Base-by-base conservation (phyloP, 2,329 filamentous ascomycete genomes). In the Volutella citrinella region DNA sequence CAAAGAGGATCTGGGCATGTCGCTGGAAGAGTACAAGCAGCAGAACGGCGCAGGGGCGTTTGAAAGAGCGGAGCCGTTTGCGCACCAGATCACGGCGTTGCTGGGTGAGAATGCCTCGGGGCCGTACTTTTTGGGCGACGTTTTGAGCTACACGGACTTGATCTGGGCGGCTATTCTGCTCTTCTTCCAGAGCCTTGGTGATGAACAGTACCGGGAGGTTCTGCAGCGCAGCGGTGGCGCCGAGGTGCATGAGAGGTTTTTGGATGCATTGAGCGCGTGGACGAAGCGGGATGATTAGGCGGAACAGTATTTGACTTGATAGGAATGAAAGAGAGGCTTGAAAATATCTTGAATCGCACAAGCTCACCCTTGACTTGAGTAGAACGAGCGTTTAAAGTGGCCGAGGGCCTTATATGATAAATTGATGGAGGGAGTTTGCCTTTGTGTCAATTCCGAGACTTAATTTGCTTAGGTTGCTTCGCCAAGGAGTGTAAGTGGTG, bases 121-220 rank as follows among this genome's bases (percentile, higher is more conserved):
- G 0, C 76, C 76, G 0, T 86, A 74, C 49, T 75, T 85, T 26
- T 28, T 74, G 45, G 82, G 82, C 0, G 55, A 70, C 22, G 66
- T 63, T 41, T 60, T 69, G 4, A 66, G 64, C 23, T 82, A 74
- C 52, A 70, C 69, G 5, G 78, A 80, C 51, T 74, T 84, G 36
- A 62, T 77, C 3, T 70, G 77, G 46, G 69, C 70, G 0, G 64
- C 61, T 0, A 60, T 61, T n/a, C 31, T 79, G 36, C 52, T 70
- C 2, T 73, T 70, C 19, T 48, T 42, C 11, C 28, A 45, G 16
- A 29, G 34, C 12, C 24, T 48, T 11, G 45, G 45, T 3, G 27
- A 48, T 3, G 26, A 34, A 4, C 28, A 48, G 8, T 48, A 40
- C 5, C 26, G 32, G 11, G 33, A 48, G 10, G 38, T 48, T 2